Conservation (phyloP, 2,329 filamentous ascomycete genomes). For the Chaetomiaceae sp. region DNA sequence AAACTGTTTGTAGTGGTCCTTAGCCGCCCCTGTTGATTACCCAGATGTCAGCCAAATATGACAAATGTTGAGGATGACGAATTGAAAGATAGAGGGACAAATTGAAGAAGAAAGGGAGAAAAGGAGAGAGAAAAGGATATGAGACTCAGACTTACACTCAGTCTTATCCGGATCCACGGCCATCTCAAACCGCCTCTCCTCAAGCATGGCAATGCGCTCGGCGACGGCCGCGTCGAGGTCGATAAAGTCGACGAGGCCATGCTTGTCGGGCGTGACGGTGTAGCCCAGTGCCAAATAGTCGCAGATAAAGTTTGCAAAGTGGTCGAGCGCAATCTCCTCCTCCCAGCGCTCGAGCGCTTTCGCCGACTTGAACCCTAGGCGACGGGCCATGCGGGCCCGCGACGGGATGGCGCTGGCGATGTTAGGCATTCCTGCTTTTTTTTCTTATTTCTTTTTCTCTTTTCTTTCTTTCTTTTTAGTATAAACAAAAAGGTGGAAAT, state of each 20-base stretch:
- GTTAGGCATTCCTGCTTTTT: too few relatives aligned
- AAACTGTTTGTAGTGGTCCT: slow-evolving; percentile 18
- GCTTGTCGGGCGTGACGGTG: slow-evolving; percentile 8
- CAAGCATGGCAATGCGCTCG: slow-evolving; percentile 4
- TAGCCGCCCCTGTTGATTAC: slow-evolving; percentile 5
- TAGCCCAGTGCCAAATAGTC: slow-evolving; percentile 14
- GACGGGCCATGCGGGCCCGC: slow-evolving; percentile 1
- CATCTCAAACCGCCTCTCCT: slow-evolving; percentile 5
- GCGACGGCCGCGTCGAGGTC: slow-evolving; percentile 9
- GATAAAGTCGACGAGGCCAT: slow-evolving; percentile 6
- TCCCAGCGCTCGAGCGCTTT: slow-evolving; percentile 11
- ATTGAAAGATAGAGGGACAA: too few relatives aligned
- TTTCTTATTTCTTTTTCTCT: too few relatives aligned
- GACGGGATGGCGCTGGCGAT: neutral
- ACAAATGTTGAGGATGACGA: too few relatives aligned
- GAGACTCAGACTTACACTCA: slow-evolving; percentile 7
- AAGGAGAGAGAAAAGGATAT: neutral
- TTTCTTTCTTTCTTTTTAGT: too few relatives aligned
- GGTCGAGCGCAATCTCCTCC: slow-evolving; percentile 12
- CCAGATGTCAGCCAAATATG: neutral
- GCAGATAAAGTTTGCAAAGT: slow-evolving; percentile 16
- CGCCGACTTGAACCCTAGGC: slow-evolving; percentile 9
- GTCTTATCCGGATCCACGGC: slow-evolving; percentile 13
- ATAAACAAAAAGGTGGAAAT: too few relatives aligned
- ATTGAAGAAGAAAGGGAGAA: too few relatives aligned